Conservation (phyloP, 257 asterid species). For the Fraxinus excelsior region DNA sequence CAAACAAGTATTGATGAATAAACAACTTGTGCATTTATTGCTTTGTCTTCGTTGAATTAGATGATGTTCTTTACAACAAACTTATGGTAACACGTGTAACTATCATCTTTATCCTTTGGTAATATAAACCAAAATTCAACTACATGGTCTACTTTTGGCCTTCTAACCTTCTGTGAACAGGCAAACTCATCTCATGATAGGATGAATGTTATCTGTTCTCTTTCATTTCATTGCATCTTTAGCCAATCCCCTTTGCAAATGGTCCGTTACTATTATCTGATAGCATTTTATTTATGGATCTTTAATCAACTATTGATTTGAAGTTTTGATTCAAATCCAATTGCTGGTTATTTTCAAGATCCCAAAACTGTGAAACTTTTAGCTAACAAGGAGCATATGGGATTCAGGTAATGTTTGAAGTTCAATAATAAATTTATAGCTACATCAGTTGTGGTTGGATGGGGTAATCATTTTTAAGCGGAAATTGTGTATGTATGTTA, state of each 20-base stretch:
- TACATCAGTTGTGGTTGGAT: too few relatives aligned
- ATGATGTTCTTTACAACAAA: too few relatives aligned
- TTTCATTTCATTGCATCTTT: background rate
- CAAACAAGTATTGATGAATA: background rate
- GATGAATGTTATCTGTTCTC: background rate
- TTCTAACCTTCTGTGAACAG: background rate
- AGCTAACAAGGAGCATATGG: slow-evolving; percentile 85
- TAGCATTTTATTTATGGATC: background rate
- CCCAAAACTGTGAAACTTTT: slow-evolving; percentile 79
- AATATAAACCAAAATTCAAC: background rate
- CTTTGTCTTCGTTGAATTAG: background rate
- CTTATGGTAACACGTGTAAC: background rate
- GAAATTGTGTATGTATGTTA: slow-evolving; percentile 26
- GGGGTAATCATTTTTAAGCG: too few relatives aligned
- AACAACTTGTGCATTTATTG: background rate
- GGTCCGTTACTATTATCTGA: background rate
- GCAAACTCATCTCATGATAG: background rate
- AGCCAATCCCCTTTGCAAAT: background rate
- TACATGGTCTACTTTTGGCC: background rate
- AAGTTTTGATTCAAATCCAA: slow-evolving; percentile 1
- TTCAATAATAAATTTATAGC: too few relatives aligned
- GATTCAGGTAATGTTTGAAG: slow-evolving; percentile 70
- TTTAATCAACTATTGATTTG: background rate
- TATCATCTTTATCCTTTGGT: background rate
- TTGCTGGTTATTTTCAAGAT: slow-evolving; percentile 40